These are phyloP conservation scores for Cercospora berteroae DNA, from an alignment of 2,329 filamentous ascomycete genomes.

Conservation along the genomic window DNA sequence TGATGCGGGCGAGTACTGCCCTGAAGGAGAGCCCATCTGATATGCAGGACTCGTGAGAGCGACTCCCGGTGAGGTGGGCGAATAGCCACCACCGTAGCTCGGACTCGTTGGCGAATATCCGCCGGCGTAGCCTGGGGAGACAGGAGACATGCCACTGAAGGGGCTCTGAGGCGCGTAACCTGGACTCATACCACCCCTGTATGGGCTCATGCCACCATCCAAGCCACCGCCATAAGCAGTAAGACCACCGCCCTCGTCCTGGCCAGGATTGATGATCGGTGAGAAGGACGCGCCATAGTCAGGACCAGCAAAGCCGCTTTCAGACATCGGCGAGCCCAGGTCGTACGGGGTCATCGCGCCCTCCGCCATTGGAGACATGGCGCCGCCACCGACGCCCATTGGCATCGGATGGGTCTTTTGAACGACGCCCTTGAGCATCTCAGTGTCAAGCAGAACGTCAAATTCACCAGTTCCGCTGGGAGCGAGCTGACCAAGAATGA, in stretches of 20 bases:
- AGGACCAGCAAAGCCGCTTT: conserved; percentile 59
- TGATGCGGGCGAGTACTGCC: conserved; percentile 47
- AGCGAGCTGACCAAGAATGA: conserved; percentile 96
- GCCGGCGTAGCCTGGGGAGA: conserved; percentile 57
- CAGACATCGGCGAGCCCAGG: conserved; percentile 61
- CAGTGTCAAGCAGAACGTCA: conserved; percentile 86
- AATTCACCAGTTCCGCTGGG: conserved; percentile 97
- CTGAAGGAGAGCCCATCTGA: conserved; percentile 47
- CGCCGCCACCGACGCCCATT: conserved; percentile 72
- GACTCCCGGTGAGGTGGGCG: conserved; percentile 45
- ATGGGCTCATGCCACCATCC: conserved; percentile 63
- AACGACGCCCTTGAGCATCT: conserved; percentile 95
- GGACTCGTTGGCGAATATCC: conserved; percentile 34
- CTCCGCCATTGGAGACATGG: conserved; percentile 60
- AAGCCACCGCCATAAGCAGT: conserved; percentile 65
- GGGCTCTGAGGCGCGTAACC: conserved; percentile 44
- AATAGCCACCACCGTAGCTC: conserved; percentile 28
- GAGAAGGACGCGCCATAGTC: conserved; percentile 66
- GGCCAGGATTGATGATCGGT: conserved; percentile 67
- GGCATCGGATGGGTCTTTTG: conserved; percentile 56
- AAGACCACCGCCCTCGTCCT: conserved; percentile 55
- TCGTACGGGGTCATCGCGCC: conserved; percentile 96
- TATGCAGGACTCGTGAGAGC: conserved; percentile 56
- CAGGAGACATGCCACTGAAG: conserved; percentile 64
- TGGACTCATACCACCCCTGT: conserved; percentile 54